Evolutionary conservation across 768 basidiomycete genomes (phyloP), one percentile per base, ranked within the genome.

Genomic region (Tricholoma bakamatsutake): DNA sequence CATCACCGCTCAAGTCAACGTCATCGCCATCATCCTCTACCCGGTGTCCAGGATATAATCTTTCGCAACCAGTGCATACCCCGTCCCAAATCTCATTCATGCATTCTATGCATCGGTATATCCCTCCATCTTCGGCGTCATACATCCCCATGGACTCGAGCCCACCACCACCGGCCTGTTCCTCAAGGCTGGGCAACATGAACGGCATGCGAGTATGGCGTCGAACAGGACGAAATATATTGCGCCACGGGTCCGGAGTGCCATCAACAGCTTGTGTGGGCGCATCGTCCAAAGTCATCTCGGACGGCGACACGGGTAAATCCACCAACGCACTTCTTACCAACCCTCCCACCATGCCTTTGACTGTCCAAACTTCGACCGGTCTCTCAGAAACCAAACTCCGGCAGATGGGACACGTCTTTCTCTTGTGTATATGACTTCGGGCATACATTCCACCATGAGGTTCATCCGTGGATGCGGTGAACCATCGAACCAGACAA

Each of bases 401-500:
- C n/a, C 89, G 84, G 62, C 89, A 91, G 39, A 85, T 78, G 2
- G 89, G 89, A 61, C 89, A 91, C 10, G 82, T 84, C 66, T 91
- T 91, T 52, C 69, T 74, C 63, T 79, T 72, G 71, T 80, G 66
- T 12, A 77, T 66, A 30, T 81, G 84, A 74, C 78, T 13, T 17
- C 58, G 43, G 53, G 52, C 33, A 33, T 51, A 53, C 24, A 31
- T 31, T 8, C 55, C 57, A 74, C 78, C 57, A 68, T 76, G 6
- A 69, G 75, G 69, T 70, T 80, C 65, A 60, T 75, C 62, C 66
- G 73, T 56, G 24, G 75, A 66, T 34, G 78, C 75, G 4, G 79
- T 84, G 67, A 92, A 93, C 90, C 90, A 93, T 33, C 77, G 76
- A 15, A 91, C 76, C 10, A 93, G 82, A 63, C 90, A 90, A 13